These are phyloP conservation scores for Coniochaeta ligniaria DNA, from an alignment of 2,329 filamentous ascomycete species.

Conservation along the genomic window DNA sequence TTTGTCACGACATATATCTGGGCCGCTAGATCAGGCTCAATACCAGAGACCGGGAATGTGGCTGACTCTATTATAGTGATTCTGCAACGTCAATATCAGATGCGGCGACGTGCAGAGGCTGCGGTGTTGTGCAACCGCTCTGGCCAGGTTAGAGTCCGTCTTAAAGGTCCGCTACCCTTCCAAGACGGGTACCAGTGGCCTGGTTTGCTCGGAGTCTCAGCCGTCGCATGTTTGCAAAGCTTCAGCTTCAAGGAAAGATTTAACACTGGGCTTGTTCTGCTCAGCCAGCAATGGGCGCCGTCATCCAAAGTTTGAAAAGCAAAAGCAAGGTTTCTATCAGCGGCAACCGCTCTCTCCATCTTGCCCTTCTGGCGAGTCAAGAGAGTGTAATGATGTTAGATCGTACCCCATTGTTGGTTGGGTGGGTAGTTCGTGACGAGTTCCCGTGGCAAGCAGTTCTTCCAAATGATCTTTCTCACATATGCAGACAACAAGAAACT, in stretches of 20 bases:
- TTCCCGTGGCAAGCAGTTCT: no score
- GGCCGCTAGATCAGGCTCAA: neutral
- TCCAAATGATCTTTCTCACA: no score
- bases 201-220: neutral
- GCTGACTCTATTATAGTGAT: neutral
- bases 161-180: neutral
- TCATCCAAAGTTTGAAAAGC: no score
- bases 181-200: neutral
- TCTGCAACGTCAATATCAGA: neutral
- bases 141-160: neutral
- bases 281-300: no score
- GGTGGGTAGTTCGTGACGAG: no score
- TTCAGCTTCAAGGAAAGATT: neutral
- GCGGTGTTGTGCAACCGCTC: neutral
- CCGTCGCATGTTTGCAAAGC: neutral
- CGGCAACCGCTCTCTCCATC: no score
- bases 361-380: no score
- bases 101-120: slow-evolving; percentile 1
- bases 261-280: neutral
- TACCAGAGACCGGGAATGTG: neutral
- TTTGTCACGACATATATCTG: neutral
- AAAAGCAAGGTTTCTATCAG: no score
- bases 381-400: no score
- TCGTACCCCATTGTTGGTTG: no score
- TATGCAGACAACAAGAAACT: no score